Evolutionary conservation across 352 stramenopile genomes (phyloP), one percentile per base, ranked within the genome.

Genomic region (Achlya hypogyna): DNA sequence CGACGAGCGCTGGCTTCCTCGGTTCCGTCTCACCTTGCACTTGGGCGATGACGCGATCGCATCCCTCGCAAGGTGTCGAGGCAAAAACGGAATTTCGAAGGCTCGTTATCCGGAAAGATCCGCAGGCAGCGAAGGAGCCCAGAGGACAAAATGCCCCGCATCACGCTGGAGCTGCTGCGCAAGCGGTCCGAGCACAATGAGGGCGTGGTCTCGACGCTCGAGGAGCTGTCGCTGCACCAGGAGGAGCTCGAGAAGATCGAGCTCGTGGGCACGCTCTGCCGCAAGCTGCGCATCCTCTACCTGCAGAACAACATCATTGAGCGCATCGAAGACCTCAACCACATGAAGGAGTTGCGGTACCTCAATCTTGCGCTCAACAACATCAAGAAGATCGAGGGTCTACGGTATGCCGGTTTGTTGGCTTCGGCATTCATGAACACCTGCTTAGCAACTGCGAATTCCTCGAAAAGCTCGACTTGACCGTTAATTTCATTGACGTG

Each of bases 271-370:
- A 81, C 77, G 60, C 84, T 86, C 20, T 98, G 94, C 62, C 80
- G 88, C 32, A 89, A 93, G 60, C 71, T 98, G 22, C 95, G 93
- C 62, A 98, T 98, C 52, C 69, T 98, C 20, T 95, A 98, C 65
- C 78, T 98, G 38, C 93, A 98, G 70, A 98, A 98, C 80, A 98
- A 98, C 76, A 97, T 98, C 69, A 98, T 98, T 68, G 73, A 87
- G 12, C 85, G 87, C 47, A 97, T 98, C 40, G 80, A 96, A 65
- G 89, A 97, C 71, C 73, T 98, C 54, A 86, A 88, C 72, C 89
- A 97, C 67, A 84, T 98, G 70, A 98, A 97, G 69, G 78, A 93
- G 63, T 77, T 98, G 18, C 81, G 96, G 65, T 98, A 98, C 77
- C 78, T 98, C 28, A 98, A 98, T 73, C 78, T 98, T 53, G 93